These are phyloP conservation scores for Saccharum spontaneum DNA, from an alignment of 176 grass and related monocot genomes.

Conservation along the genomic window DNA sequence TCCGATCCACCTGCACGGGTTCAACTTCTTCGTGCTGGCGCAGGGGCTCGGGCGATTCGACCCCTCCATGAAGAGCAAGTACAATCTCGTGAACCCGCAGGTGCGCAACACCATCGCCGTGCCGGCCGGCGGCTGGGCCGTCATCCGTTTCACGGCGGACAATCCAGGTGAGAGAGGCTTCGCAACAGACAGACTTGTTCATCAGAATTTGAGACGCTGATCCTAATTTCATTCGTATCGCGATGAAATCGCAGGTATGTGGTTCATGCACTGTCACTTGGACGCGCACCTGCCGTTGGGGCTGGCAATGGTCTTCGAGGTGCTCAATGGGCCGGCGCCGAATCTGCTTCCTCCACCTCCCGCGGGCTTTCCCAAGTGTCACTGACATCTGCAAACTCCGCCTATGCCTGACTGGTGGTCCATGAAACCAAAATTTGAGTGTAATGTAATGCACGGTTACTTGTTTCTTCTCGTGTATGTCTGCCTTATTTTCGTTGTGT, in stretches of 20 bases:
- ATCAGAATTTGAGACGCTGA: not conserved
- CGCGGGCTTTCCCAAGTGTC: slow-evolving; percentile 40
- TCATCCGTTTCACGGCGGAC: slow-evolving; percentile 52
- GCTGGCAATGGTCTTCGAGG: slow-evolving; percentile 58
- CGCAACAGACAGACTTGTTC: not conserved
- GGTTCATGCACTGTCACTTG: slow-evolving; percentile 74
- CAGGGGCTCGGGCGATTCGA: slow-evolving; percentile 63
- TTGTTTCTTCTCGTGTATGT: not conserved
- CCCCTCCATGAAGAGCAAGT: not conserved
- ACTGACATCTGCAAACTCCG: not conserved
- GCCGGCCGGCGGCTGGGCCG: slow-evolving; percentile 53
- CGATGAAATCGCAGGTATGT: slow-evolving; percentile 35
- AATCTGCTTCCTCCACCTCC: slow-evolving; percentile 49
- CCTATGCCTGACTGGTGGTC: not conserved
- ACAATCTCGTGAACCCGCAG: slow-evolving; percentile 56
- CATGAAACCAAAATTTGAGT: not conserved
- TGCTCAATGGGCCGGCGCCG: slow-evolving; percentile 38
- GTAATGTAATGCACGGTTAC: not conserved
- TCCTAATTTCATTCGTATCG: not conserved
- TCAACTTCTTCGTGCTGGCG: slow-evolving; percentile 85
- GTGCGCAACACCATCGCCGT: slow-evolving; percentile 53
- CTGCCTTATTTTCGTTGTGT: not conserved
- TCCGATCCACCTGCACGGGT: slow-evolving; percentile 83
- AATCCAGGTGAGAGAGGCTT: slow-evolving; percentile 37
- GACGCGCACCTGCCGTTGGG: slow-evolving; percentile 52